phyloP scores from a whole-genome alignment of 345 rosid species.

The Lepidium didymum region DNA sequence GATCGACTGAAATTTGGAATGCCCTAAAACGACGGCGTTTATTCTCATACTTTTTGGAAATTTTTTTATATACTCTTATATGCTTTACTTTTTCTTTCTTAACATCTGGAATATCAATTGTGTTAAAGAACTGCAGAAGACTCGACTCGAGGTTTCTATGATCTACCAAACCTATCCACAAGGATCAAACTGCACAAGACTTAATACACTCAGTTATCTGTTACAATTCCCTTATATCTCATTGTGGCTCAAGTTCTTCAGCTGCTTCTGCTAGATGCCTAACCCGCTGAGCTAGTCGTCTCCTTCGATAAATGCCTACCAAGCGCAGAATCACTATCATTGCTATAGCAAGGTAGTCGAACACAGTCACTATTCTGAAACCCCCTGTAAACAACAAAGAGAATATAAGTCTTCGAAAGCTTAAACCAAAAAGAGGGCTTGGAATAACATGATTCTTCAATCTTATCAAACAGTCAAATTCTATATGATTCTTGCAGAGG shows the following conservation, averaged over 20 bases:
- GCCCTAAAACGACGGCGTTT: background rate
- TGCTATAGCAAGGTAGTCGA: conserved; percentile 50
- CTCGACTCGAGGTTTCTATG: background rate
- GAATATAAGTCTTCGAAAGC: background rate
- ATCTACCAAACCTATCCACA: conserved; percentile 24
- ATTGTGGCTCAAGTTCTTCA: conserved; percentile 31
- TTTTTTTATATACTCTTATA: too few relatives aligned
- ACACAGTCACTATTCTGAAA: conserved; percentile 46
- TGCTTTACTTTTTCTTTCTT: background rate
- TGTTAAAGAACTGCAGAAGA: conserved; percentile 14
- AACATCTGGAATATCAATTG: background rate
- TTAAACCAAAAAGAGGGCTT: background rate
- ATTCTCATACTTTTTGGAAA: too few relatives aligned
- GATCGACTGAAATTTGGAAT: background rate
- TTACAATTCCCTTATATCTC: conserved; percentile 2
- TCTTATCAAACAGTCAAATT: background rate
- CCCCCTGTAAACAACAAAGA: conserved; percentile 34
- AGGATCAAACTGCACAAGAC: conserved; percentile 12
- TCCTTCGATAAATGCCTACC: conserved; percentile 45
- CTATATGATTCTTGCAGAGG: background rate
- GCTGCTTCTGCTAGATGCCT: conserved; percentile 58
- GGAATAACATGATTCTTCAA: background rate
- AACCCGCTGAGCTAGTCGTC: conserved; percentile 51
- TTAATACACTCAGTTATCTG: background rate
- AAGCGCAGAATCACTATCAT: conserved; percentile 54